Evolutionary conservation across 2,329 filamentous ascomycete species (phyloP), one percentile per base, ranked within the genome.

Genomic region (Cordyceps pruinosa): DNA sequence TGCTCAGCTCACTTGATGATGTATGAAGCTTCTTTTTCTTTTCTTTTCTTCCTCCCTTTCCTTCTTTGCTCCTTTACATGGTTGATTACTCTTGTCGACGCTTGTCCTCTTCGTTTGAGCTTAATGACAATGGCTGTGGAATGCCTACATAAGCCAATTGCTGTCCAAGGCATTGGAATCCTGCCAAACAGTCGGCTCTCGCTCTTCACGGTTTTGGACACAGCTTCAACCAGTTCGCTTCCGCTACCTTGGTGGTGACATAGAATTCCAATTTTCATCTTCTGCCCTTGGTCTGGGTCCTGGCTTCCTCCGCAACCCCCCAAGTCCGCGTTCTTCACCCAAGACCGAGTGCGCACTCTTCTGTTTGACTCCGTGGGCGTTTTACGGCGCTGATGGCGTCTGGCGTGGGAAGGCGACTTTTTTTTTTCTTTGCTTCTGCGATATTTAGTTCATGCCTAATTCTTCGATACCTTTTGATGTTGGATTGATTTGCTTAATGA

Each of bases 381-480:
- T 56, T 48, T 30, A 30, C 19, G 52, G 44, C 52, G 52, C 52
- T 48, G 34, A 48, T 56, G 52, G 52, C 52, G 52, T 56, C 52
- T 47, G 52, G 52, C 52, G 52, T 56, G 52, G 32, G 32, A 48
- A 56, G 32, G 44, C 42, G 25, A 28, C 23, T 21, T 39, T 35
- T 39, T 39, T 41, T 48, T n/a, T 41, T 21, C 23, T 21, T 39
- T 35, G 30, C 30, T 41, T 48, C 23, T 41, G 44, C 52, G 28
- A 48, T 44, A 56, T 47, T 56, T 41, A 56, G 23, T 56, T 45
- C n/a, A 30, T 47, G 52, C 19, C 44, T 56, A 48, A 34, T 47
- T 56, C 25, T 56, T 55, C 32, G 52, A 56, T 56, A 56, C 52
- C 52, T 56, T 41, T 55, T 45, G 41, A 32, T 32, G 52, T 48